Evolutionary conservation across 495 filamentous ascomycete species (phyloP).

Genomic region (Thozetella sp.): DNA sequence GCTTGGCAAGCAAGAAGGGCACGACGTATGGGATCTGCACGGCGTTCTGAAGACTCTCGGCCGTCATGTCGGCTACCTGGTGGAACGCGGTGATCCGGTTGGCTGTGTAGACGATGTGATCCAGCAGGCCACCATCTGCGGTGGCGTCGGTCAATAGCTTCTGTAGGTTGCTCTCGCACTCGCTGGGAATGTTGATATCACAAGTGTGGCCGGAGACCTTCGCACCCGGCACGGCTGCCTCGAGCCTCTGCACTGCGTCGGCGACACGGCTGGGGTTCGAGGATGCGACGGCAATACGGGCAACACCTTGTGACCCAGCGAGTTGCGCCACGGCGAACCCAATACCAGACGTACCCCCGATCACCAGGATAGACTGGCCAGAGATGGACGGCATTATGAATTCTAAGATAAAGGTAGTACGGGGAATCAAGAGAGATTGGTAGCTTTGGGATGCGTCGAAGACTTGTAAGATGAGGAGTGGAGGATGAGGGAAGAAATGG

Average conservation of each 20-base stretch:
- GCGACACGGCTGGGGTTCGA: slow-evolving; percentile 38
- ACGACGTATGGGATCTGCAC: slow-evolving; percentile 47
- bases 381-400: slow-evolving; percentile 22
- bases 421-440: too few relatives aligned
- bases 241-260: slow-evolving; percentile 32
- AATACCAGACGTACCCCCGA: slow-evolving; percentile 53
- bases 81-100: slow-evolving; percentile 32
- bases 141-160: slow-evolving; percentile 36
- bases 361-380: slow-evolving; percentile 34
- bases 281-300: slow-evolving; percentile 47
- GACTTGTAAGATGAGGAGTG: too few relatives aligned
- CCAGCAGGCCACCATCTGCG: slow-evolving; percentile 30
- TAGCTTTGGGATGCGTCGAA: too few relatives aligned
- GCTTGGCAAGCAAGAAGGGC: slow-evolving; percentile 49
- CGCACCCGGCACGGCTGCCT: slow-evolving; percentile 26
- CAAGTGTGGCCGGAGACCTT: not conserved
- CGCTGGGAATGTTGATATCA: slow-evolving; percentile 24
- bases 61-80: slow-evolving; percentile 32
- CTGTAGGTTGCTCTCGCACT: slow-evolving; percentile 44
- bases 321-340: slow-evolving; percentile 49
- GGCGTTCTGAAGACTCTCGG: slow-evolving; percentile 30
- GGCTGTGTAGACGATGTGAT: slow-evolving; percentile 62
- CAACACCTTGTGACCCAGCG: slow-evolving; percentile 36
- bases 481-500: too few relatives aligned
- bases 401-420: too few relatives aligned